Evolutionary conservation across 1,139 yeast species (phyloP).

Genomic region (Debaryomyces coudertii): DNA sequence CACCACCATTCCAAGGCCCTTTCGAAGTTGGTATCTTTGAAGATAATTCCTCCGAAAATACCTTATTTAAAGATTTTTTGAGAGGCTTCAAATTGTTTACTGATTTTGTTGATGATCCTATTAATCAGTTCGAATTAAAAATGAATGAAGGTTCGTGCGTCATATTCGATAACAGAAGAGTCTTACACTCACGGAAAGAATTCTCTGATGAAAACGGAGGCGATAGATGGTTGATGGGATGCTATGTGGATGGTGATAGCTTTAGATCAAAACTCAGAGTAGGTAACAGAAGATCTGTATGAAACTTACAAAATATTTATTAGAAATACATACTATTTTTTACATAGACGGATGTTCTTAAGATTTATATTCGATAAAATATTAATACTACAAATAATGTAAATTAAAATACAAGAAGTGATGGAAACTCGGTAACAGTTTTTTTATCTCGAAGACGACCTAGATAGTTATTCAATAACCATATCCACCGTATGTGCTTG

Average conservation of each 20-base stretch:
- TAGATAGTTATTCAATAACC: slow-evolving; percentile 21
- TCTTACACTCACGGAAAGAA: slow-evolving; percentile 68
- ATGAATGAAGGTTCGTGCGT: slow-evolving; percentile 68
- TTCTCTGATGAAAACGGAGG: slow-evolving; percentile 59
- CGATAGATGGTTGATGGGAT: slow-evolving; percentile 75
- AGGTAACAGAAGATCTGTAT: slow-evolving; percentile 15
- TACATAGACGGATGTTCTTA: background rate
- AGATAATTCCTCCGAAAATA: slow-evolving; percentile 29
- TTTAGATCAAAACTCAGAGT: slow-evolving; percentile 63
- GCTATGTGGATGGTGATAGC: slow-evolving; percentile 75
- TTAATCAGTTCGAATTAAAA: slow-evolving; percentile 59
- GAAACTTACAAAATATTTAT: no score
- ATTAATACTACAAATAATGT: slow-evolving; percentile 7
- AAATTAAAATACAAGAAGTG: slow-evolving; percentile 6
- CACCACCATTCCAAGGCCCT: slow-evolving; percentile 89
- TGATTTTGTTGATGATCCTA: slow-evolving; percentile 54
- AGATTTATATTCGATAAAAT: slow-evolving; percentile 1
- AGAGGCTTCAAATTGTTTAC: slow-evolving; percentile 68
- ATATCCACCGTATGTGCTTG: slow-evolving; percentile 30
- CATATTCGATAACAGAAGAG: slow-evolving; percentile 72
- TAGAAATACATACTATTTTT: background rate
- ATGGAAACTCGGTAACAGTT: background rate
- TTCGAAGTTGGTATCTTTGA: slow-evolving; percentile 57
- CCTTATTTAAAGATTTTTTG: slow-evolving; percentile 53
- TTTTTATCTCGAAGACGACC: background rate